Percentiles rank a stretch among this genome's conserved stretches.
phyloP scores from a whole-genome alignment of 192 early-diverging fungal genomes.

The Nowakowskiella sp. region DNA sequence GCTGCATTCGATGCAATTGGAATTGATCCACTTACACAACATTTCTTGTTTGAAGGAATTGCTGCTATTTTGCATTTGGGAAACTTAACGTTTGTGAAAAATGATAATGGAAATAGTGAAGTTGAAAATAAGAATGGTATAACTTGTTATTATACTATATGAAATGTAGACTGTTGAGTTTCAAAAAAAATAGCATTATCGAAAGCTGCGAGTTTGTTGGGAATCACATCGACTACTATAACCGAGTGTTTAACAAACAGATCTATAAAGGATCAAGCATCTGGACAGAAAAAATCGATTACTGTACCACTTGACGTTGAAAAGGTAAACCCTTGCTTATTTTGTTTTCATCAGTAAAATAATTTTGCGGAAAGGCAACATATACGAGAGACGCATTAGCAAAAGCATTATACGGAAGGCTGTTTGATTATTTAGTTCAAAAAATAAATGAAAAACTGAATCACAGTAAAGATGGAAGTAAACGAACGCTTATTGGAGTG shows the following conservation, averaged over 20 bases:
- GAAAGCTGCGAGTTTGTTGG: constrained; percentile 7
- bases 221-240: constrained; percentile 5
- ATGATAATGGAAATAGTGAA: constrained; percentile 37
- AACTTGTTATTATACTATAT: constrained; percentile 3
- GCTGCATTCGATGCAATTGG: constrained; percentile 33
- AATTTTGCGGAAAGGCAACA: constrained; percentile 9
- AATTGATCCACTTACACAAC: constrained; percentile 57
- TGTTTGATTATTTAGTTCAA: constrained; percentile 17
- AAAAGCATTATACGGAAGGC: constrained; percentile 22
- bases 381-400: constrained; percentile 21
- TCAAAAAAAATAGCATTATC: constrained; percentile 4
- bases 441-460: constrained; percentile 16
- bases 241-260: constrained; percentile 14
- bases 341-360: constrained; percentile 2
- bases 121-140: constrained; percentile 12
- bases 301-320: constrained; percentile 14
- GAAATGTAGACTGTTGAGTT: neutral
- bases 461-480: neutral
- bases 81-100: constrained; percentile 73
- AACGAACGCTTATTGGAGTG: constrained; percentile 60
- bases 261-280: constrained; percentile 21
- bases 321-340: constrained; percentile 6
- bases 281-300: constrained; percentile 19
- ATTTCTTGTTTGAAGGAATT: constrained; percentile 72
- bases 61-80: constrained; percentile 87